phyloP scores from a whole-genome alignment of 164 flowering plant species.

The Akebia trifoliata region DNA sequence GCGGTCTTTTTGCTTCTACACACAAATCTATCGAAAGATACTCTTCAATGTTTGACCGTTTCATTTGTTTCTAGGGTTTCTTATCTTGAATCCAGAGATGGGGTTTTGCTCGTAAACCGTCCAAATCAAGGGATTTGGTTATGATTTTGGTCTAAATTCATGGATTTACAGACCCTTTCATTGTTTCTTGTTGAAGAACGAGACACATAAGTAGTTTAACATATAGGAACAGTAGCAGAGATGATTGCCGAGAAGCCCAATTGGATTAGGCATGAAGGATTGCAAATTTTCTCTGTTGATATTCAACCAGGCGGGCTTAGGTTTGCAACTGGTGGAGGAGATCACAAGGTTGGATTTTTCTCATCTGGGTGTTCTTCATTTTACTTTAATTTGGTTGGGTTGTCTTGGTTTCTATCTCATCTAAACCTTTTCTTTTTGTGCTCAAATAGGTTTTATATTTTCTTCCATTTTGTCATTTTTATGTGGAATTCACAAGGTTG shows the following conservation, averaged over 20 bases:
- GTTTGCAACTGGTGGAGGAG: conserved; percentile 98
- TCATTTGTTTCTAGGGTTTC: conserved; percentile 4
- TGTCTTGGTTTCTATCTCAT: neutral
- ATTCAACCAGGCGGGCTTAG: conserved; percentile 72
- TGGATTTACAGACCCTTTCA: neutral
- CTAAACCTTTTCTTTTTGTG: neutral
- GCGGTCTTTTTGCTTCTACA: neutral
- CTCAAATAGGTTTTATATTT: neutral
- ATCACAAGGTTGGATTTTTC: conserved; percentile 67
- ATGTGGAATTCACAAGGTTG: conserved; percentile 98
- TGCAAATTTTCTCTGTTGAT: conserved; percentile 19
- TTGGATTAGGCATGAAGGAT: conserved; percentile 20
- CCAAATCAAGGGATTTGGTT: too few species aligned
- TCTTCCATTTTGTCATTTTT: neutral
- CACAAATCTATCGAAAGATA: neutral
- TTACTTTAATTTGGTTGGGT: conserved; percentile 8
- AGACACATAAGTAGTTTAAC: neutral
- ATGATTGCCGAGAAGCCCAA: conserved; percentile 18
- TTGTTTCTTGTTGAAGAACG: neutral
- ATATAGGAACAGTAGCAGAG: neutral
- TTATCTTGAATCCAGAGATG: neutral
- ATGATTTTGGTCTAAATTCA: neutral
- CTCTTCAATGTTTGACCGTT: neutral
- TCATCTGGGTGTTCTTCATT: conserved; percentile 8
- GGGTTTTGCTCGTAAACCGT: neutral